Base-by-base conservation (phyloP, 2,329 filamentous ascomycete species). In the Ilyonectria robusta region DNA sequence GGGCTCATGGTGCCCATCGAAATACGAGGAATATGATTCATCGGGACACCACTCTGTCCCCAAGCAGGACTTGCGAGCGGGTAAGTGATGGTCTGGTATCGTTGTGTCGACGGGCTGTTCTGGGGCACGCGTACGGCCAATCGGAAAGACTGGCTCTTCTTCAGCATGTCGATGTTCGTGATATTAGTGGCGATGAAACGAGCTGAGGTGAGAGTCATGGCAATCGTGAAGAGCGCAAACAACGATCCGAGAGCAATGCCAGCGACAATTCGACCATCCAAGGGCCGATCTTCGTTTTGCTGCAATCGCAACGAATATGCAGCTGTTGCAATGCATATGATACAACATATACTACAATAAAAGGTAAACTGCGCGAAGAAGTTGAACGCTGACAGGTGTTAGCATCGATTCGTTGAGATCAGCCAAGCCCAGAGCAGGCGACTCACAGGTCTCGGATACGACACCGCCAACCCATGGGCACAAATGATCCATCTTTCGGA, bases 381-480 rank as follows among this genome's bases (percentile, higher is more conserved):
- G 75, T 98, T 98, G 83, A 95, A 95, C 2, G 92, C 88, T 89
- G 64, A 26, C 13, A 2, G n/a, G 4, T 26, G 40, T 70, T 55
- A 67, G 64, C 33, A 13, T 8, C 35, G 13, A 9, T 29, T 17
- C 17, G 31, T 35, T 10, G 11, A 19, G 47, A 40, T 17, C 56
- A 46, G 29, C 46, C 54, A 35, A 66, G n/a, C 29, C 47, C 10
- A 46, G 1, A 7, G 2, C 8, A 23, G 9, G 11, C 15, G 17
- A 80, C 87, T 78, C 75, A 89, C 88, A 90, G 2, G 90, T 94
- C 78, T 98, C 95, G 0, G 91, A 92, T 10, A 99, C 91, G 71
- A 97, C 93, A 23, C 95, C 96, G 4, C 95, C 95, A n/a, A 97
- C 95, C 93, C 92, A 98, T 0, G 95, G 96, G 76, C 96, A 99